Base-by-base conservation (phyloP, 2,329 filamentous ascomycete species). In the Ophiostoma ips region DNA sequence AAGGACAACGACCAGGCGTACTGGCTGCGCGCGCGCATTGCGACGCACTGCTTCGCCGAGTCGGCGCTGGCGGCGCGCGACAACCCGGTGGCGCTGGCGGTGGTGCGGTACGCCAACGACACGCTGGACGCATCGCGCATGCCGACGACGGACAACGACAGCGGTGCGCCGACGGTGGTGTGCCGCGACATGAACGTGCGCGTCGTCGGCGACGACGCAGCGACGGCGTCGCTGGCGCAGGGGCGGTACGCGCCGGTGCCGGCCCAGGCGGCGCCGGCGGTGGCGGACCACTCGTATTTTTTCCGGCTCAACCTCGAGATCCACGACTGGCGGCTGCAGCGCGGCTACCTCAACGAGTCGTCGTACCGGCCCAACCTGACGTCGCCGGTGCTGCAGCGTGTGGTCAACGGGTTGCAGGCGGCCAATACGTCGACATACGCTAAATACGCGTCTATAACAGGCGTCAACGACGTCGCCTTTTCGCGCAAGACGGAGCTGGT, bases 1-100 rank as follows among this genome's bases (percentile, higher is more conserved):
- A n/a, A n/a, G n/a, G n/a, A n/a, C n/a, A n/a, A 71, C 11, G 66
- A 76, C 12, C 60, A 71, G 15, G 67, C 76, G 8, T 87, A 81
- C 58, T 83, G 82, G 66, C 72, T 87, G 55, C 70, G 81, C 19
- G 78, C 79, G 0, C 69, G 72, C 43, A 79, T 81, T 74, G 64
- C 78, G 28, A 75, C 68, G 7, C 70, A 74, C 52, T 81, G 77
- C 58, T 81, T 81, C 58, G 71, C 72, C 7, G 69, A 75, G 44
- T 68, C 72, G 31, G 66, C 69, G 0, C 60, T 69, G 30, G 60
- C 69, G 56, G 58, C 69, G 61, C 53, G 63, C 63, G 62, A 66
- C 59, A 58, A 64, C 11, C 63, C 68, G 19, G 71, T 75, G 53
- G 70, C 71, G 4, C 65, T 67, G 49, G 75, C 69, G 3, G 62